phyloP scores from a whole-genome alignment of 1,284 basidiomycete species.

The Inonotus hispidus region DNA sequence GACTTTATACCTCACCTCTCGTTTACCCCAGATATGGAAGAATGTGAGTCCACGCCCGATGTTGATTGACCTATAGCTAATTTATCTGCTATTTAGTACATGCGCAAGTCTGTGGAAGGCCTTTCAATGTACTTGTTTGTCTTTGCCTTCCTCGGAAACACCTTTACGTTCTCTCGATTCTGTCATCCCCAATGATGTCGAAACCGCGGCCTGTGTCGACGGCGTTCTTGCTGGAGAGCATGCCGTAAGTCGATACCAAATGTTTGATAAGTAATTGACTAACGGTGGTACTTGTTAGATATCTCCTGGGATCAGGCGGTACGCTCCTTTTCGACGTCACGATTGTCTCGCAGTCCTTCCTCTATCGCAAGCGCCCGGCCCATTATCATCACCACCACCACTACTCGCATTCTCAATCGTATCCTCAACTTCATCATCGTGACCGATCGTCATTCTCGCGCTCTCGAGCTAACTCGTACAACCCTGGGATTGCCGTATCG shows the following conservation, averaged over 20 bases:
- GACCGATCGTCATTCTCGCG: neutral
- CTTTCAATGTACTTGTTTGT: conserved; percentile 90
- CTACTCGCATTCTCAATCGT: neutral
- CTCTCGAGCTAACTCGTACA: conserved; percentile 1
- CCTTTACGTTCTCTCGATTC: conserved; percentile 82
- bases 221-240: conserved; percentile 61
- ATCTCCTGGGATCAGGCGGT: conserved; percentile 81
- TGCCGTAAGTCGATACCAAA: conserved; percentile 55
- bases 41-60: conserved; percentile 60
- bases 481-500: neutral
- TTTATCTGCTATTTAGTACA: conserved; percentile 48
- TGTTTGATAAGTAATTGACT: neutral
- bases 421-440: neutral
- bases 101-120: conserved; percentile 89
- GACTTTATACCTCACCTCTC: conserved; percentile 83
- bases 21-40: conserved; percentile 95
- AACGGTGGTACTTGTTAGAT: conserved; percentile 40
- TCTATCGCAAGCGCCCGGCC: conserved; percentile 36
- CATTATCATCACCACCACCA: neutral
- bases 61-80: neutral
- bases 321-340: conserved; percentile 88
- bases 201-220: conserved; percentile 50
- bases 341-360: conserved; percentile 62
- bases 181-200: conserved; percentile 55
- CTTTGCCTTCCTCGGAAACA: conserved; percentile 88